These are phyloP conservation scores for Trifolium dubium DNA, from an alignment of 306 rosid genomes.

Conservation along the genomic window DNA sequence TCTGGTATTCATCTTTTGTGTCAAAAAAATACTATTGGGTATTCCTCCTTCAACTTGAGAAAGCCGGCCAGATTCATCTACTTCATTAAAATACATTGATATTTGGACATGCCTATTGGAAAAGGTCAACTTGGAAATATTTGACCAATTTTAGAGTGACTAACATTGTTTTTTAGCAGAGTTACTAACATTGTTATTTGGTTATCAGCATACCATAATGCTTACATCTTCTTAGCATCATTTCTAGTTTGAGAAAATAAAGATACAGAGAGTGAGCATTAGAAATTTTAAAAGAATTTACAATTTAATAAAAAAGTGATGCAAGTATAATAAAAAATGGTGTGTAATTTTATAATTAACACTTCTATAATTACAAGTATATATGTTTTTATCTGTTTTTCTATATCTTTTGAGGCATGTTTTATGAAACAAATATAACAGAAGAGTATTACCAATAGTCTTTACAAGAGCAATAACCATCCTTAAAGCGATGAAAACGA, in stretches of 20 bases:
- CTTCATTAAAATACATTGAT: no score
- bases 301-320: background rate
- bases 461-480: constrained; percentile 66
- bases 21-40: no score
- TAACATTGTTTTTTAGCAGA: no score
- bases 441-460: constrained; percentile 64
- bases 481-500: constrained; percentile 70
- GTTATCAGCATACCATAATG: no score
- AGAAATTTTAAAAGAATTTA: background rate
- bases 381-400: background rate
- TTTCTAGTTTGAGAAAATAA: constrained; percentile 5
- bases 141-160: no score
- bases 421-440: background rate
- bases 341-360: background rate
- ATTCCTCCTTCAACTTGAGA: no score
- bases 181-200: no score
- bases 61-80: no score
- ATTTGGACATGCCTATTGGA: no score
- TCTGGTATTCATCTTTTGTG: no score
- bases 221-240: no score
- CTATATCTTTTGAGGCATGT: constrained; percentile 6
- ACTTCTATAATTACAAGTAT: background rate
- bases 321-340: background rate
- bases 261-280: background rate
- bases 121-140: no score